Base-by-base conservation (phyloP, 768 basidiomycete genomes). In the Royoungia palumana region DNA sequence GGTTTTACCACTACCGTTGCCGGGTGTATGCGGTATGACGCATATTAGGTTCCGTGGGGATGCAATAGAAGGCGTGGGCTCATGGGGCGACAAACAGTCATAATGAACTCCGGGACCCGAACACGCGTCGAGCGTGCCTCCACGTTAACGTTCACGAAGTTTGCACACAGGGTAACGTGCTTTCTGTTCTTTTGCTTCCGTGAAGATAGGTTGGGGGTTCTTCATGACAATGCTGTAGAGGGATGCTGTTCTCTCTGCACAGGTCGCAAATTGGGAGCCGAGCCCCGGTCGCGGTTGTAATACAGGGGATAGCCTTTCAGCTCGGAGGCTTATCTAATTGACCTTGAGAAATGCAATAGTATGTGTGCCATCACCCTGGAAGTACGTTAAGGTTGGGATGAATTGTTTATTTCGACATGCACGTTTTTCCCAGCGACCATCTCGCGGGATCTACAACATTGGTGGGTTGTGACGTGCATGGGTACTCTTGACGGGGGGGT, bases 301-400 rank as follows among this genome's bases (percentile, higher is more conserved):
- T 46, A n/a, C 25, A 24, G 44, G n/a, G n/a, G 59, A 52, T 56
- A 46, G 54, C 62, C 65, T 55, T 59, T 4, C 7, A 54, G 7
- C 25, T 52, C 67, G 65, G 65, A 69, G 35, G 60, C 61, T 67
- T 67, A 68, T 42, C 51, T 68, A 68, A 67, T 56, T 35, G 12
- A 20, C 41, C 54, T 49, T 66, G 55, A 44, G 55, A 62, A 32
- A 62, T 22, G 45, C 42, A 45, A 41, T 45, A 28, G 35, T 36
- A 30, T 25, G 32, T 6, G 5, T 32, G 32, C 14, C 32, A 5
- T 27, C 17, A 45, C 53, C 46, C 55, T 58, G 44, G 39, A 44
- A 46, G 30, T 53, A 50, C 46, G 56, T 55, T 51, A 54, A 60
- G 44, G 60, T 59, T 51, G 49, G 52, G 50, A 55, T 40, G 57